Percentiles rank a stretch among this genome's conserved stretches.
Conservation (phyloP, 305 asterid species). For the Rubia peregrina region DNA sequence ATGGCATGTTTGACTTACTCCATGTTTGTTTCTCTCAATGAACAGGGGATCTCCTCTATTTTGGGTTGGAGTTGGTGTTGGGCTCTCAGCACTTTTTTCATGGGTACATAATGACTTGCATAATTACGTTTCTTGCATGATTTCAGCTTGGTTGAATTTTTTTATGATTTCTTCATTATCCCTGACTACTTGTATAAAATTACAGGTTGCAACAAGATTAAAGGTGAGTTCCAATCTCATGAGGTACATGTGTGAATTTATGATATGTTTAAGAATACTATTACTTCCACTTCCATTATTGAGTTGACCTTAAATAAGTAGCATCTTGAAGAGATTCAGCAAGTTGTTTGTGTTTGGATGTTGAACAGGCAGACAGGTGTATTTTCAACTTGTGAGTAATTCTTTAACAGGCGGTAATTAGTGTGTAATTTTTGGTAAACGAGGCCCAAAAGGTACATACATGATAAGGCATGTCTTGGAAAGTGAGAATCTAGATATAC, state of each 20-base stretch:
- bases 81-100: slow-evolving; percentile 80
- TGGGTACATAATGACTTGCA: slow-evolving; percentile 38
- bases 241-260: slow-evolving; percentile 12
- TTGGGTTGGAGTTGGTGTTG: slow-evolving; percentile 98
- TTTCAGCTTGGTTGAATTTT: background rate
- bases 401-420: background rate
- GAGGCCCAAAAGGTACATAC: background rate
- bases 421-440: background rate
- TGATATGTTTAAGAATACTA: background rate
- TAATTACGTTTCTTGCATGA: background rate
- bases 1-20: slow-evolving; percentile 3
- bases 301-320: background rate
- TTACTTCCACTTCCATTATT: background rate
- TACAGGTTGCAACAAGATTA: slow-evolving; percentile 64
- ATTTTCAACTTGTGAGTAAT: background rate
- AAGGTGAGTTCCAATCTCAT: slow-evolving; percentile 49
- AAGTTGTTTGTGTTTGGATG: background rate
- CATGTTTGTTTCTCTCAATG: slow-evolving; percentile 12
- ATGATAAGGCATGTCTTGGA: background rate
- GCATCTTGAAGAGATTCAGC: background rate
- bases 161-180: slow-evolving; percentile 10
- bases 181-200: slow-evolving; percentile 28
- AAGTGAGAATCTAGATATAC: background rate
- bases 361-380: slow-evolving; percentile 3
- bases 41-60: slow-evolving; percentile 87